phyloP scores from a whole-genome alignment of 306 rosid species.

The Cajanus cajan region DNA sequence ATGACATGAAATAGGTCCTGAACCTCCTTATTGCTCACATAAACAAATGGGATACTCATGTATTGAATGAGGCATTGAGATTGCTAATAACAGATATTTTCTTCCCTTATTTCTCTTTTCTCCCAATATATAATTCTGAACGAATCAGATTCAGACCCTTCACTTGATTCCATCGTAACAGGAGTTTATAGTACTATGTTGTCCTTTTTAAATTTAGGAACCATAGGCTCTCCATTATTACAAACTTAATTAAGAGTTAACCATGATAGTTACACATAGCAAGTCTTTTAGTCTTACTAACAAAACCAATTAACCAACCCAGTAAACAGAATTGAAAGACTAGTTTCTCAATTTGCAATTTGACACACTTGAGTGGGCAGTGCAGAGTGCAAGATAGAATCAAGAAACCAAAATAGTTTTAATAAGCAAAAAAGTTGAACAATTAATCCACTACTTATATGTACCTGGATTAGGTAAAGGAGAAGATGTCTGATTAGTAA shows the following conservation, averaged over 20 bases:
- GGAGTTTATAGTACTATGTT: no score
- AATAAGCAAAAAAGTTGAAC: background rate
- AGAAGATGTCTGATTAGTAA: conserved; percentile 16
- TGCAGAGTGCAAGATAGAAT: background rate
- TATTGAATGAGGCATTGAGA: no score
- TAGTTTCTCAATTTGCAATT: background rate
- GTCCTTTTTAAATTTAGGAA: no score
- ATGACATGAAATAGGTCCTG: background rate
- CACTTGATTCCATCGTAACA: no score
- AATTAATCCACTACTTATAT: background rate
- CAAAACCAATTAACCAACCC: background rate
- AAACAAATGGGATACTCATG: no score
- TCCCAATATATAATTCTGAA: no score
- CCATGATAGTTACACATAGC: background rate
- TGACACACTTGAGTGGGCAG: background rate
- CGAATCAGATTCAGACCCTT: no score
- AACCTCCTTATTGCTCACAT: background rate
- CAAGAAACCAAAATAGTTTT: no score
- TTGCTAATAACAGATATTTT: no score
- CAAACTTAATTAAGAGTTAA: background rate
- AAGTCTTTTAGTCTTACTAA: background rate
- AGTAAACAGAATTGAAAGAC: background rate
- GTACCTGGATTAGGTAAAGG: conserved; percentile 21
- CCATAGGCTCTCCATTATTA: background rate
- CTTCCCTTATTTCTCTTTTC: no score